A percentile compares a stretch with the other conserved stretches of the same genome.
These are phyloP conservation scores for Pyrus betulifolia DNA, from an alignment of 306 rosid genomes.

Conservation along the genomic window DNA sequence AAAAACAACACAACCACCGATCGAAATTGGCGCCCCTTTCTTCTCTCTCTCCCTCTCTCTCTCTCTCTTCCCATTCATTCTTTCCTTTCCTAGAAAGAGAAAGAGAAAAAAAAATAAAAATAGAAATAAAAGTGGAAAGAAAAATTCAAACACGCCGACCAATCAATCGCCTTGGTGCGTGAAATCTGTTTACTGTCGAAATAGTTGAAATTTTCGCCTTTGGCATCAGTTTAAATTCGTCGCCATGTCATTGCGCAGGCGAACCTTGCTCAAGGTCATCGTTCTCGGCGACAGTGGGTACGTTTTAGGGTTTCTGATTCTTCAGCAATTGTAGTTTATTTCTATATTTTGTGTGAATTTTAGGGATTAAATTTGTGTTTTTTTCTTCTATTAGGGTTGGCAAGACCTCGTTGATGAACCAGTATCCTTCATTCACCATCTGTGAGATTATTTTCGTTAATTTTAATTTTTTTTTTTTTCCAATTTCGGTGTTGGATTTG, in stretches of 20 bases:
- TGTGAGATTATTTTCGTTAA: not conserved
- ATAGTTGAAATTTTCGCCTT: not conserved
- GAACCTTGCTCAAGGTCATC: slow-evolving; percentile 97
- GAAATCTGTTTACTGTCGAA: not conserved
- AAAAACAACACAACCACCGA: slow-evolving; percentile 1
- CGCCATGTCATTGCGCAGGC: slow-evolving; percentile 78
- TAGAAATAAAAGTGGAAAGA: not conserved
- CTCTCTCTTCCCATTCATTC: not conserved
- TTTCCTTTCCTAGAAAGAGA: not conserved
- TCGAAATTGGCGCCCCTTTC: slow-evolving; percentile 45
- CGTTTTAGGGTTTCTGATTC: slow-evolving; percentile 25
- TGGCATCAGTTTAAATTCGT: not conserved
- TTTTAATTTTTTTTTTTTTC: no score
- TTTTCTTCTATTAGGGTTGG: slow-evolving; percentile 60
- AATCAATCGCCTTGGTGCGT: not conserved
- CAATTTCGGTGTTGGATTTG: not conserved
- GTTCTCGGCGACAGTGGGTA: slow-evolving; percentile 98
- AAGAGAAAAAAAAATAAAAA: not conserved
- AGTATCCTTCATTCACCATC: slow-evolving; percentile 64
- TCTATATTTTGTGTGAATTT: not conserved
- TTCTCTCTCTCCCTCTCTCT: not conserved
- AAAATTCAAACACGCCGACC: not conserved
- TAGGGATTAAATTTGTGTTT: not conserved
- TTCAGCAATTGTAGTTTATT: not conserved
- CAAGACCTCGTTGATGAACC: slow-evolving; percentile 93